Evolutionary conservation across 768 basidiomycete species (phyloP), one percentile per base, ranked within the genome.

Genomic region (Lactifluus rugatus): DNA sequence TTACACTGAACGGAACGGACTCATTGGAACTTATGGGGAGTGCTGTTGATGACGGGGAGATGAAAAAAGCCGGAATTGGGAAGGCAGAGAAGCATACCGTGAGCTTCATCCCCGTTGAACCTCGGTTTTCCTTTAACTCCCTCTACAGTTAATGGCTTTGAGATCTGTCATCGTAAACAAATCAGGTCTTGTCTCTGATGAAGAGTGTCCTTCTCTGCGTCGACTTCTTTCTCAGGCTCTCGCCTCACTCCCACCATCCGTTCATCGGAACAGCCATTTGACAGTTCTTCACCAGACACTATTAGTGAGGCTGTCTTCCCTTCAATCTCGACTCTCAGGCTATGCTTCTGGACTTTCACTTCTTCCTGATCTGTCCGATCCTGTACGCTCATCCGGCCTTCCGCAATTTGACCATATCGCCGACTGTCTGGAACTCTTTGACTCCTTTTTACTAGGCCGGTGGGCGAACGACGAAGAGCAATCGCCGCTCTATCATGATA

Each of bases 21-120:
- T 75, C 78, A 14, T 74, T 88, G 21, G 68, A 73, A n/a, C 71
- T 78, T 13, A 66, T 75, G 21, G 73, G 71, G 63, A 58, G 66
- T 56, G 53, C 64, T 52, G 37, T 68, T 32, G 68, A 67, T 14
- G 77, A 79, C 44, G 62, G 66, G 1, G 77, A 79, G 41, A 69
- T 86, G 47, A 82, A 76, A 63, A 74, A 72, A 41, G 70, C 71
- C 2, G 84, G 82, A 0, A 66, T 87, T 10, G 71, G 73, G 34
- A 84, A 81, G 66, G 77, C 79, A 28, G 89, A 91, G 58, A 74
- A 77, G 26, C 63, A 67, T 9, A 66, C 77, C 57, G 87, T 89
- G 56, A 51, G 81, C 72, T 17, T 21, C 21, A 54, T 42, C 7
- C 58, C 53, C 28, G 46, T 14, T 31, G 31, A 52, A 5, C 16